Evolutionary conservation across 305 asterid species (phyloP), one percentile per base, ranked within the genome.

Genomic region (Ajuga reptans): DNA sequence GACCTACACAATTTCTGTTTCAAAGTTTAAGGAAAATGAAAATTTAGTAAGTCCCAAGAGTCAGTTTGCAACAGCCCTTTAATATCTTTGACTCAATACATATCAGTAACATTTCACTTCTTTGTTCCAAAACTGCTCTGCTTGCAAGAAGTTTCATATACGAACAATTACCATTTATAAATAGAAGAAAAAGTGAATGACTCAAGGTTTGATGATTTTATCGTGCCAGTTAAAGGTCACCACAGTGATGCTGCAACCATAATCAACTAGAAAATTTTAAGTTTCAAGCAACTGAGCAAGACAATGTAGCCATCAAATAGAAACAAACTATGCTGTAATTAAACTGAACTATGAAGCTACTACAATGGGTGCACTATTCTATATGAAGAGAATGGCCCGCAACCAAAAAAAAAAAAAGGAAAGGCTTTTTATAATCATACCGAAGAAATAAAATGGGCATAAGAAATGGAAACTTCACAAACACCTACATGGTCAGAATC

Each of bases 401-500:
- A 43, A 50, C 41, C 33, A 62, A 33, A 76, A 11, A 11, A 21
- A n/a, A 21, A 49, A 62, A 33, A 75, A 4, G 6, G 12, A 29
- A 10, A 17, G 53, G 18, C 52, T 69, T 14, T 14, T 7, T 21
- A 56, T 27, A 14, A 46, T 59, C 21, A 45, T 65, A 50, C 47
- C 12, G 8, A 73, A 21, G 56, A 64, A 47, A 17, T n/a, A 61
- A 60, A 73, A 51, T 59, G 24, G 18, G 47, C 47, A 51, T 43
- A 54, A 21, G 36, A 72, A 71, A 72, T 41, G 21, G 46, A 74
- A 77, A 71, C 71, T 52, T 79, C 69, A 68, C 41, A 10, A 64
- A 9, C 59, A 81, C 98, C 56, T 83, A 90, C 98, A 77, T 81
- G 65, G 76, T 90, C 86, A 69, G 85, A 79, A 75, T 69, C 89